Conservation (phyloP, 805 yeast species). For the Spathaspora hagerdaliae region DNA sequence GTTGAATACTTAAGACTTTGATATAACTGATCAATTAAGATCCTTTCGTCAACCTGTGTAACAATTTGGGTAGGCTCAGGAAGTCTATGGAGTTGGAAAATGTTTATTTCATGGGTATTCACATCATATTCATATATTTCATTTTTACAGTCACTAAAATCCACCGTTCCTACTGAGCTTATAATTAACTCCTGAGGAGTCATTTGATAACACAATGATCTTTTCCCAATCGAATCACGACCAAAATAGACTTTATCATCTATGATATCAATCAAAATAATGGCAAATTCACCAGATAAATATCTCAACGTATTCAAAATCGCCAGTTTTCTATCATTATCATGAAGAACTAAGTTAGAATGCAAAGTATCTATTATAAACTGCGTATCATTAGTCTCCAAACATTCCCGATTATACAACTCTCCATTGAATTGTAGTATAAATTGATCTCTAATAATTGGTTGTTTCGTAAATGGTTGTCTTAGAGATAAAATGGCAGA, state of each 20-base stretch:
- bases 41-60: not conserved
- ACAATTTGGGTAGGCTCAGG: not conserved
- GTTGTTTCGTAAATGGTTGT: constrained; percentile 76
- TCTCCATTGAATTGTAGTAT: constrained; percentile 88
- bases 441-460: constrained; percentile 30
- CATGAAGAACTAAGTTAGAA: constrained; percentile 8
- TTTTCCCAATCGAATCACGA: constrained; percentile 76
- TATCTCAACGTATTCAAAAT: constrained; percentile 37
- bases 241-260: constrained; percentile 61
- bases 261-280: constrained; percentile 44
- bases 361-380: constrained; percentile 42
- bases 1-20: constrained; percentile 3
- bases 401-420: constrained; percentile 60
- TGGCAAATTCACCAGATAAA: constrained; percentile 84
- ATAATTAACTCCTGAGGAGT: constrained; percentile 36
- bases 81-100: not conserved
- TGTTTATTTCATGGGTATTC: not conserved
- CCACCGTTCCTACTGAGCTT: constrained; percentile 24
- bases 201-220: constrained; percentile 58
- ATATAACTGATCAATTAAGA: constrained; percentile 3
- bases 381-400: constrained; percentile 57
- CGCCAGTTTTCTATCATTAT: constrained; percentile 20
- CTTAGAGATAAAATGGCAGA: constrained; percentile 81
- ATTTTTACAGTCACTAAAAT: constrained; percentile 55
- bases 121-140: constrained; percentile 43